A percentile compares a stretch with the other conserved stretches of the same genome.
These are phyloP conservation scores for Aspergillus tamarii DNA, from an alignment of 2,329 filamentous ascomycete genomes.

Conservation along the genomic window DNA sequence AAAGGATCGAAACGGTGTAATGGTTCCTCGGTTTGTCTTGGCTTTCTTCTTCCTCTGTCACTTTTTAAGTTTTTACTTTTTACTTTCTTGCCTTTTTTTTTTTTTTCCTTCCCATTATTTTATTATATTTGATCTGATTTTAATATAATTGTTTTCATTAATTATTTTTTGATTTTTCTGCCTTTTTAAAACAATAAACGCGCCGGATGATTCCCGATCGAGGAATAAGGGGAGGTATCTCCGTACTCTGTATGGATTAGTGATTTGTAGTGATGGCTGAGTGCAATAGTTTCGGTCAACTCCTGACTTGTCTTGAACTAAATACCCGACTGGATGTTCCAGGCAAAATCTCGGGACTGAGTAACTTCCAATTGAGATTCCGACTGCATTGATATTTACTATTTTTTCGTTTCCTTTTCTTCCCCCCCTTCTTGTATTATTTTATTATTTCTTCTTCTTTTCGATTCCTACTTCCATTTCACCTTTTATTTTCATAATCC, in stretches of 20 bases:
- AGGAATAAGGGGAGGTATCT: neutral
- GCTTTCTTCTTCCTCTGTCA: neutral
- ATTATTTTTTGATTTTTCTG: neutral
- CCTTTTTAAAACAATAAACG: neutral
- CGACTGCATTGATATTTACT: neutral
- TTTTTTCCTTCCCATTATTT: neutral
- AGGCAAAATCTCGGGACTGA: neutral
- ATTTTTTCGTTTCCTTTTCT: neutral
- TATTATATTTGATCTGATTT: neutral
- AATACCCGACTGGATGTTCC: neutral
- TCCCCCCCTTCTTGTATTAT: neutral
- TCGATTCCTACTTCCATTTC: neutral
- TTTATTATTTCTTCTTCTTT: neutral
- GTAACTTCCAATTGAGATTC: neutral
- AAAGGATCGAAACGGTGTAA: neutral
- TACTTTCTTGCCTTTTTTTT: neutral
- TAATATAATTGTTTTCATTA: neutral
- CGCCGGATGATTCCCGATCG: neutral
- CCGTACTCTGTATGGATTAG: slow-evolving; percentile 1
- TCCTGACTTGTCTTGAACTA: neutral
- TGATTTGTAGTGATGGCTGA: neutral
- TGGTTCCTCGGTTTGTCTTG: slow-evolving; percentile 4
- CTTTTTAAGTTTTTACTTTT: neutral
- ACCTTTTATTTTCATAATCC: too few relatives aligned
- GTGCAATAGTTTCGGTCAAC: neutral